Conservation (phyloP, 2,329 filamentous ascomycete genomes). For the Colletotrichum musae region DNA sequence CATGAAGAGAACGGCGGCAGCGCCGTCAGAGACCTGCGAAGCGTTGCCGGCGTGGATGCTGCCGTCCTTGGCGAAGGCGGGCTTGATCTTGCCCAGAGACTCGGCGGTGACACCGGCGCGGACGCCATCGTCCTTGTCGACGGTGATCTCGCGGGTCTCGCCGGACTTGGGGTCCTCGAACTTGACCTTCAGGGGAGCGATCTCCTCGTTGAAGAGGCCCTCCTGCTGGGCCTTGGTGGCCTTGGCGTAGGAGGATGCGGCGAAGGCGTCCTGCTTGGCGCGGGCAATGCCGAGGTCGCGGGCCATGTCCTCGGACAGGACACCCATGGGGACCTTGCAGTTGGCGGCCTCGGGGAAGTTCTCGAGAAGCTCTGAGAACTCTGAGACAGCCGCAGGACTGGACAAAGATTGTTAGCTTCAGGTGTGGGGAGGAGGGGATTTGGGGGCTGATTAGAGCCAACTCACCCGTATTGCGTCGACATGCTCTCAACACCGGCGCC, state of each 20-base stretch:
- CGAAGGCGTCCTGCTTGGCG: slow-evolving; percentile 88
- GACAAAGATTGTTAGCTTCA: slow-evolving; percentile 8
- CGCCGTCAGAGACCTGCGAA: slow-evolving; percentile 94
- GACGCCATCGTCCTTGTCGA: slow-evolving; percentile 89
- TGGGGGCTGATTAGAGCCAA: not conserved
- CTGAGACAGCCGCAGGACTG: slow-evolving; percentile 86
- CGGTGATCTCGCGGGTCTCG: slow-evolving; percentile 86
- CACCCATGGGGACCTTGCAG: slow-evolving; percentile 98
- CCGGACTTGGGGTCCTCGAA: slow-evolving; percentile 92
- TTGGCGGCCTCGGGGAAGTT: slow-evolving; percentile 85
- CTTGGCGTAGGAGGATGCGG: slow-evolving; percentile 93
- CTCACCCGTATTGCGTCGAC: slow-evolving; percentile 90
- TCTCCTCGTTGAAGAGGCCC: slow-evolving; percentile 95
- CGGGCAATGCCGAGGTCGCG: slow-evolving; percentile 83
- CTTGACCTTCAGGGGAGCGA: slow-evolving; percentile 87
- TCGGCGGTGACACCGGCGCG: slow-evolving; percentile 88
- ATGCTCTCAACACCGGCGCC: slow-evolving; percentile 98
- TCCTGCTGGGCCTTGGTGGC: slow-evolving; percentile 86
- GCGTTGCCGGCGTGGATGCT: slow-evolving; percentile 97
- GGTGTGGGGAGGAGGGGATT: not conserved
- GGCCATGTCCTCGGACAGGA: slow-evolving; percentile 95
- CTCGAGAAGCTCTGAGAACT: slow-evolving; percentile 93
- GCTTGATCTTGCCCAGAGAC: slow-evolving; percentile 89
- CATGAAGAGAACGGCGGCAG: slow-evolving; percentile 96
- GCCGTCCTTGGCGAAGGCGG: slow-evolving; percentile 92